Conservation (phyloP, 140 eudicot species). For the Stevia rebaudiana region DNA sequence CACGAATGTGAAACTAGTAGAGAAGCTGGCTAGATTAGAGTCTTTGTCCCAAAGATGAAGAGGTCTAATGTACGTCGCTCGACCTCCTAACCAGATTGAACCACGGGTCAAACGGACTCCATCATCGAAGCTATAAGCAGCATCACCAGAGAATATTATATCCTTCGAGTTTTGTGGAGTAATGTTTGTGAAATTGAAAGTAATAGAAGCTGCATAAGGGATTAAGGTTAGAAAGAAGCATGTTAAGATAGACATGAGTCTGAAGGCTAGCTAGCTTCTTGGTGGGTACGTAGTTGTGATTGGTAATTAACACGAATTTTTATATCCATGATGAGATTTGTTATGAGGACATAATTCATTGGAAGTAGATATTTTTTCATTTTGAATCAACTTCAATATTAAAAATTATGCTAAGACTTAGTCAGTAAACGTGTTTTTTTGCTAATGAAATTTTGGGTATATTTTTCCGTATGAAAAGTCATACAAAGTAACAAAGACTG, state of each 20-base stretch:
- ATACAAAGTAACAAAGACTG: too few relatives aligned
- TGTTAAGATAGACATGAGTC: neutral
- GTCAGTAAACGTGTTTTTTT: too few relatives aligned
- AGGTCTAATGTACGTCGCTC: constrained; percentile 18
- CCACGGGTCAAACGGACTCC: constrained; percentile 29
- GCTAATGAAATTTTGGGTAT: too few relatives aligned
- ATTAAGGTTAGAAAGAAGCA: constrained; percentile 8
- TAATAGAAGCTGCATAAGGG: constrained; percentile 14
- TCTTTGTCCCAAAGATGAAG: constrained; percentile 30
- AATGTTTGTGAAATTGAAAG: constrained; percentile 8
- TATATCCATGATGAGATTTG: too few relatives aligned
- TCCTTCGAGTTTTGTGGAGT: constrained; percentile 10
- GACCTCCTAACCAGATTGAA: neutral
- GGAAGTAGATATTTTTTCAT: too few relatives aligned
- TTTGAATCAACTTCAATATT: too few relatives aligned
- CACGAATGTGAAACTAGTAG: constrained; percentile 18
- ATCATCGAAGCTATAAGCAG: constrained; percentile 20
- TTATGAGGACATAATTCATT: too few relatives aligned
- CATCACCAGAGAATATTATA: constrained; percentile 11
- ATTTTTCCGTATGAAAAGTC: too few relatives aligned
- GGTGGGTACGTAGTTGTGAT: too few relatives aligned
- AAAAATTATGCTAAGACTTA: too few relatives aligned
- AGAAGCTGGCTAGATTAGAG: constrained; percentile 17
- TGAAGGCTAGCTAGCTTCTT: too few relatives aligned
- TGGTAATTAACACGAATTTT: too few relatives aligned